These are phyloP conservation scores for Venturia nashicola DNA, from an alignment of 2,329 filamentous ascomycete genomes.

Conservation along the genomic window DNA sequence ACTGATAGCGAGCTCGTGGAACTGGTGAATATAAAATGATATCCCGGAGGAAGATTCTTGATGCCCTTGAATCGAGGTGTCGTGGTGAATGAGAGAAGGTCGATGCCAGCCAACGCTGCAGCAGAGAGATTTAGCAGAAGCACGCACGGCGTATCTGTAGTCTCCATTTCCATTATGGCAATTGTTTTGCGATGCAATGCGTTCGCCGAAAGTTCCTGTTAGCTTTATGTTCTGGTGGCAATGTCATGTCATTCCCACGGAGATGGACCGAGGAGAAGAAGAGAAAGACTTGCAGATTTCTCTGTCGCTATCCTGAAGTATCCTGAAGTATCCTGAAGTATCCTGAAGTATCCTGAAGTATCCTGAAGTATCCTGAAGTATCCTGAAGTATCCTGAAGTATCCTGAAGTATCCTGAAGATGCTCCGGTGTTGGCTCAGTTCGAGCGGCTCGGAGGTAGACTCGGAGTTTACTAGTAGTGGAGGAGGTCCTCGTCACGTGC, in stretches of 20 bases:
- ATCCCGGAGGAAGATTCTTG: slow-evolving; percentile 43
- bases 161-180: slow-evolving; percentile 2
- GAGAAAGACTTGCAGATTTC: no score
- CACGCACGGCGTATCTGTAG: slow-evolving; percentile 11
- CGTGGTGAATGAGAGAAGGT: slow-evolving; percentile 49
- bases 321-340: no score
- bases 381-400: no score
- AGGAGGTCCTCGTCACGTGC: not conserved
- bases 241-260: not conserved
- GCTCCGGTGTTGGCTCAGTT: no score
- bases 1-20: slow-evolving; percentile 46
- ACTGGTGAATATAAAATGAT: slow-evolving; percentile 50
- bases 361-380: no score
- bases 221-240: not conserved
- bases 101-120: slow-evolving; percentile 39
- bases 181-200: not conserved
- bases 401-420: no score
- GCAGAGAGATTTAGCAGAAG: slow-evolving; percentile 33
- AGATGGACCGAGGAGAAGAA: no score
- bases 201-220: not conserved
- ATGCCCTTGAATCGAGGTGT: slow-evolving; percentile 50
- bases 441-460: no score
- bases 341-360: no score
- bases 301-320: no score
- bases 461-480: not conserved